phyloP scores from a whole-genome alignment of 2,329 filamentous ascomycete species.

The Bipolaris sorokiniana region DNA sequence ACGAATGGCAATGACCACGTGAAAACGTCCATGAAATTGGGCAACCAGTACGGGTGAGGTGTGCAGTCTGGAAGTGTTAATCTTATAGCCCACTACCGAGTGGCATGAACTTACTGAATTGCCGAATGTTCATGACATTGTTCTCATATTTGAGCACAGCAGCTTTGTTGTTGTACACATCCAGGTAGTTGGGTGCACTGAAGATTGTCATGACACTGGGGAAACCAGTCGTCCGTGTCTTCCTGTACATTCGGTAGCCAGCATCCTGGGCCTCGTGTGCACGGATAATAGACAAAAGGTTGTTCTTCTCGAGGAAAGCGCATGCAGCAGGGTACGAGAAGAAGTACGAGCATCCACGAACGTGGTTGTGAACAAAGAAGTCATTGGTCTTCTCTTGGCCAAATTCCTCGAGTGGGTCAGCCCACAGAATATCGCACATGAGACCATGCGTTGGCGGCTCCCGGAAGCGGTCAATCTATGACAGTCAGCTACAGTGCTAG shows the following conservation, averaged over 20 bases:
- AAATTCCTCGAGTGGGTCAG: constrained; percentile 96
- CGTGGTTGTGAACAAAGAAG: constrained; percentile 97
- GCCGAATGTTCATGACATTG: constrained; percentile 99
- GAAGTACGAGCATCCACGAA: constrained; percentile 98
- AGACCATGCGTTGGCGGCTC: constrained; percentile 96
- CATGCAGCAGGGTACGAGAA: constrained; percentile 98
- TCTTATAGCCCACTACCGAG: neutral
- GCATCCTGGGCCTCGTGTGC: constrained; percentile 99
- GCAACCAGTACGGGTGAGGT: constrained; percentile 98
- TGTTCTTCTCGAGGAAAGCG: constrained; percentile 98
- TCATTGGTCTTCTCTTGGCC: constrained; percentile 98
- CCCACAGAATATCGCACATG: constrained; percentile 99
- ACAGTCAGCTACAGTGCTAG: constrained; percentile 27
- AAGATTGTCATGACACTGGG: constrained; percentile 99
- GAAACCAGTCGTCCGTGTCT: constrained; percentile 96
- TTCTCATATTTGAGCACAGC: constrained; percentile 99
- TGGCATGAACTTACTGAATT: constrained; percentile 70
- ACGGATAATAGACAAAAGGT: constrained; percentile 93
- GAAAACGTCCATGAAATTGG: constrained; percentile 99
- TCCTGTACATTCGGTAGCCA: constrained; percentile 98
- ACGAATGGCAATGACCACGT: constrained; percentile 99
- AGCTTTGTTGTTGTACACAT: constrained; percentile 99
- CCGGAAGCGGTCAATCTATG: constrained; percentile 91
- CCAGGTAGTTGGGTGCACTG: constrained; percentile 97
- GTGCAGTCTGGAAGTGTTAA: constrained; percentile 71